Percentiles rank a stretch among this genome's conserved stretches.
Evolutionary conservation across 2,329 filamentous ascomycete genomes (phyloP).

Genomic region (Xylariales sp.): DNA sequence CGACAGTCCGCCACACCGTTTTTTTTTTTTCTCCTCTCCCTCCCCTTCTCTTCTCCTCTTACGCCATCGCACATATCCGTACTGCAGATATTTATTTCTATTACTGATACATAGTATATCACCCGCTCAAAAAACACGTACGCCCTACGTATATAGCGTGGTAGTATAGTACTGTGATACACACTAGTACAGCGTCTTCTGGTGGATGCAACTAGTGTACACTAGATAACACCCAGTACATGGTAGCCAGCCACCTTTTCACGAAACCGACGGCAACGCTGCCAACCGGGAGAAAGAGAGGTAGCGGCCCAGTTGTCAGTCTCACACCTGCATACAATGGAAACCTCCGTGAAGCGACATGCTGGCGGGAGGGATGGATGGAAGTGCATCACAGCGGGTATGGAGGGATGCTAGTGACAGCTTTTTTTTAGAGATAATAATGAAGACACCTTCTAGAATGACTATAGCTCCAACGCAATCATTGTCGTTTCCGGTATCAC

Average conservation of each 20-base stretch:
- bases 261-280: not conserved
- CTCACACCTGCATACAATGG: conserved; percentile 2
- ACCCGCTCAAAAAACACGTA: too few relatives aligned
- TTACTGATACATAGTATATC: too few relatives aligned
- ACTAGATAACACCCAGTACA: not conserved
- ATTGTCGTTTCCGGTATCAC: conserved; percentile 25
- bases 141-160: too few relatives aligned
- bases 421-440: conserved; percentile 21
- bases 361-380: not conserved
- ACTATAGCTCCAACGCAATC: conserved; percentile 27
- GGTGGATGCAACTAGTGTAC: too few relatives aligned
- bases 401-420: not conserved
- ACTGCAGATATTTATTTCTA: conserved; percentile 7
- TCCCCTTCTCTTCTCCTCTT: not conserved
- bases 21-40: conserved; percentile 1
- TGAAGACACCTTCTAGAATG: conserved; percentile 35
- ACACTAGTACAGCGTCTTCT: not conserved
- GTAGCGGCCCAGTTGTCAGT: conserved; percentile 1
- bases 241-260: not conserved
- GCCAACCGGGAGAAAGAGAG: conserved; percentile 1
- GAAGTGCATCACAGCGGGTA: conserved; percentile 16
- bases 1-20: conserved; percentile 28
- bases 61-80: conserved; percentile 20
- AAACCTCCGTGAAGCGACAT: conserved; percentile 13
- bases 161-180: not conserved